Evolutionary conservation across 139 green algal genomes (phyloP), one percentile per base, ranked within the genome.

Genomic region (Medakamo hakoo): DNA sequence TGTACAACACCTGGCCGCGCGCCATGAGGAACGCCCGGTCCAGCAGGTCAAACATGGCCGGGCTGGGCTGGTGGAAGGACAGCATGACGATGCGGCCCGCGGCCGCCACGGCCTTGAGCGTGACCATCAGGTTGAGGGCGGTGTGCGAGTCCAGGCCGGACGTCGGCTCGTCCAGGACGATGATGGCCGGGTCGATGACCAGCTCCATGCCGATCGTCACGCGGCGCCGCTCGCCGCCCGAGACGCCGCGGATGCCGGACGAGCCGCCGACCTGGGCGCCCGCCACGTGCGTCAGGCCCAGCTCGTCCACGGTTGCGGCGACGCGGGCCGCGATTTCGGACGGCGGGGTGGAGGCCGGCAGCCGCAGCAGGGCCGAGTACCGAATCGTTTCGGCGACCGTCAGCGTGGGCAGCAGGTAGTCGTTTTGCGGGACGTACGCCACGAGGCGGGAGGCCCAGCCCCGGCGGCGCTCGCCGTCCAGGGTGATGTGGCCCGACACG

Each of bases 201-300:
- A 92, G 71, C 76, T 91, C 85, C 75, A 88, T 88, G 24, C 64
- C 84, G n/a, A 88, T 84, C 0, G 75, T 71, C 1, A 91, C 75
- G 20, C 84, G 68, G 60, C 79, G 67, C 60, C 80, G 71, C 68
- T 89, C 82, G 20, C 84, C 84, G 49, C 83, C 80, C 40, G 62
- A 76, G 31, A 84, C 69, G 64, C 78, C 76, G 18, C 68, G 65
- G 22, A 70, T 65, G 59, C 71, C 68, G 23, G 58, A 59, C 30
- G 30, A 28, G n/a, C 76, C 75, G 22, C 72, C 69, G 56, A 87
- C 76, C 5, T 60, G 71, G 14, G 66, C 72, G 30, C 63, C 31
- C 4, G 60, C 30, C 49, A 86, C 67, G 55, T 76, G 60, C 1
- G 18, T 4, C 23, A 85, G 65, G 4, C 73, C 71, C 21, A 85